Evolutionary conservation across 768 basidiomycete species (phyloP), one percentile per base, ranked within the genome.

Genomic region (Mycena sanguinolenta): DNA sequence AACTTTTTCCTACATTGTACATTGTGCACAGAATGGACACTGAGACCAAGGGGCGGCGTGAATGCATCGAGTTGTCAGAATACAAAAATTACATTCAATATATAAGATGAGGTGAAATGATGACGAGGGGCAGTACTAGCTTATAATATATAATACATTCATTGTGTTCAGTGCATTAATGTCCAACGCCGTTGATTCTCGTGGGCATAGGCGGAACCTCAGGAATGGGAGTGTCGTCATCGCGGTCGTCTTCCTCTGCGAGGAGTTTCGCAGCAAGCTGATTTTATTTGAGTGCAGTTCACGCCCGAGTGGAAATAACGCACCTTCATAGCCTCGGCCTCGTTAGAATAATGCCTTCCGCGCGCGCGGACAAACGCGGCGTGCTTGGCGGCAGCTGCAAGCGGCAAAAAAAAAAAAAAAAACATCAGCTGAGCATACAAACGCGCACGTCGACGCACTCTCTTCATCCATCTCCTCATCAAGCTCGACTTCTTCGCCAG

Each of bases 301-400:
- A 9, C 27, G 42, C 16, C 27, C 25, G 58, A 25, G 21, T 30
- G 57, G 71, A 23, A 52, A 58, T 23, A 58, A 57, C 79, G 54
- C 80, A 92, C 94, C 90, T 95, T 95, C 95, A 96, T 95, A 21
- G 94, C 95, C 77, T 95, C 93, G 1, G 93, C 95, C 77, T 96
- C 95, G 59, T 96, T 95, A 7, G 94, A 95, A 75, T 96, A 96
- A 76, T 96, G 95, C 64, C 93, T 85, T 63, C 92, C 93, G 27
- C 95, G 87, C 27, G 94, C 94, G 73, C 89, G 88, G 36, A 95
- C 85, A 75, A 96, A 96, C 27, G 85, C 95, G 17, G 91, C 93
- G 75, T 94, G 95, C 81, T 94, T 95, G 42, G 88, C 91, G 55
- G 90, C 91, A 68, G 94, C 95, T 96, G 70, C 17, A 60, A 58